These are phyloP conservation scores for Chaetoscypha palmicola DNA, from an alignment of 2,329 filamentous ascomycete species.

Conservation along the genomic window DNA sequence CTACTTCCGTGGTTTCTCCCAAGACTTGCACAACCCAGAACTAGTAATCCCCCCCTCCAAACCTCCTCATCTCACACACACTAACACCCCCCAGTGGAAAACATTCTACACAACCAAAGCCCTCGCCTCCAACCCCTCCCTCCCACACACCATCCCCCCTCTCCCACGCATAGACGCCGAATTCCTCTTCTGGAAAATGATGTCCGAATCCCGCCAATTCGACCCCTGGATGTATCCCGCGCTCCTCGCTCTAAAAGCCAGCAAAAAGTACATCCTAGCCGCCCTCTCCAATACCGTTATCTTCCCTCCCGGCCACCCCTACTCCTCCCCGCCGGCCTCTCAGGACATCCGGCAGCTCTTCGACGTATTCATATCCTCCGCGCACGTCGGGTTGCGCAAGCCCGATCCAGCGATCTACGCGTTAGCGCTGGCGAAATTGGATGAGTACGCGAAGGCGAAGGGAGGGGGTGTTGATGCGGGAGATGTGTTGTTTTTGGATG, in stretches of 20 bases:
- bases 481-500: slow-evolving; percentile 79
- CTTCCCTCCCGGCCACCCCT: slow-evolving; percentile 68
- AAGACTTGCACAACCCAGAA: slow-evolving; percentile 64
- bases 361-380: slow-evolving; percentile 81
- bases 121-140: slow-evolving; percentile 31
- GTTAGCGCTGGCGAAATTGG: slow-evolving; percentile 59
- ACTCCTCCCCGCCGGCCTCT: slow-evolving; percentile 45
- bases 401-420: slow-evolving; percentile 78
- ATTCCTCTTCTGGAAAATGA: slow-evolving; percentile 70
- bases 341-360: slow-evolving; percentile 62
- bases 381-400: slow-evolving; percentile 81
- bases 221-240: slow-evolving; percentile 60
- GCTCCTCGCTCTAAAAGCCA: slow-evolving; percentile 58
- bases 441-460: slow-evolving; percentile 53
- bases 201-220: slow-evolving; percentile 43
- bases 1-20: slow-evolving; percentile 72
- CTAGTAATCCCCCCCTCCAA: too few species aligned
- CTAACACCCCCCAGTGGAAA: slow-evolving; percentile 62
- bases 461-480: slow-evolving; percentile 49
- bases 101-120: slow-evolving; percentile 48
- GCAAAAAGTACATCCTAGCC: slow-evolving; percentile 62
- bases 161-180: slow-evolving; percentile 70
- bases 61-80: too few species aligned
- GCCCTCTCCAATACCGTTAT: slow-evolving; percentile 87
- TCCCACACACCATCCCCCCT: slow-evolving; percentile 44